phyloP scores from a whole-genome alignment of 768 basidiomycete genomes.

The Trametes cingulata region DNA sequence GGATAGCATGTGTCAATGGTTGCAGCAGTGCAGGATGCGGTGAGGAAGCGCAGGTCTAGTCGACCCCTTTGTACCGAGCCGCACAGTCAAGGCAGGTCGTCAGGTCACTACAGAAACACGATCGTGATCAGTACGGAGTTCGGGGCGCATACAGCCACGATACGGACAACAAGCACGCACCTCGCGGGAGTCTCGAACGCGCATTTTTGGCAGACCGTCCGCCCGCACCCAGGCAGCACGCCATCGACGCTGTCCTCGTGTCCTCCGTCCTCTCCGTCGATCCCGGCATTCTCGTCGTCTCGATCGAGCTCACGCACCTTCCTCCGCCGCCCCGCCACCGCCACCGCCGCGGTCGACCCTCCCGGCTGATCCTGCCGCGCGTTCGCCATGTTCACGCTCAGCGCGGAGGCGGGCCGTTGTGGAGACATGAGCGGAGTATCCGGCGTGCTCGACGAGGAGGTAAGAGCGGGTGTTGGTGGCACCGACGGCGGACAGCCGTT shows the following conservation, averaged over 20 bases:
- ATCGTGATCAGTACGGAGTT: background rate
- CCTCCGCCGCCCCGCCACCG: conserved; percentile 29
- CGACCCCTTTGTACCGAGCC: background rate
- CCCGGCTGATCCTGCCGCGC: background rate
- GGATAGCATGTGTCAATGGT: background rate
- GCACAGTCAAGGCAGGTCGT: conserved; percentile 11
- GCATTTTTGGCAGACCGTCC: conserved; percentile 36
- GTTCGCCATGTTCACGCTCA: conserved; percentile 5
- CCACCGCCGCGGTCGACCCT: background rate
- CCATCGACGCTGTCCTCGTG: conserved; percentile 10
- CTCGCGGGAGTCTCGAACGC: conserved; percentile 38
- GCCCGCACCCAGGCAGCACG: conserved; percentile 37
- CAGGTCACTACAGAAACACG: background rate
- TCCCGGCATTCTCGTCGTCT: conserved; percentile 10
- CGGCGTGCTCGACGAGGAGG: conserved; percentile 33
- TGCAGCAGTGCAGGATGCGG: background rate
- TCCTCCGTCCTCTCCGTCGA: conserved; percentile 3
- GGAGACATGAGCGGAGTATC: conserved; percentile 22
- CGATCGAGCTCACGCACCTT: conserved; percentile 29
- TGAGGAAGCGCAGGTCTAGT: background rate
- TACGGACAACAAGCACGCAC: conserved; percentile 27
- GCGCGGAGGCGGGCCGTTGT: conserved; percentile 30
- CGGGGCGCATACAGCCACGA: background rate
- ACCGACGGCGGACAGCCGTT: conserved; percentile 36
- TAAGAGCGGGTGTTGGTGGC: conserved; percentile 41